Evolutionary conservation across 2,329 filamentous ascomycete species (phyloP).

Genomic region (Xylaria arbuscula): DNA sequence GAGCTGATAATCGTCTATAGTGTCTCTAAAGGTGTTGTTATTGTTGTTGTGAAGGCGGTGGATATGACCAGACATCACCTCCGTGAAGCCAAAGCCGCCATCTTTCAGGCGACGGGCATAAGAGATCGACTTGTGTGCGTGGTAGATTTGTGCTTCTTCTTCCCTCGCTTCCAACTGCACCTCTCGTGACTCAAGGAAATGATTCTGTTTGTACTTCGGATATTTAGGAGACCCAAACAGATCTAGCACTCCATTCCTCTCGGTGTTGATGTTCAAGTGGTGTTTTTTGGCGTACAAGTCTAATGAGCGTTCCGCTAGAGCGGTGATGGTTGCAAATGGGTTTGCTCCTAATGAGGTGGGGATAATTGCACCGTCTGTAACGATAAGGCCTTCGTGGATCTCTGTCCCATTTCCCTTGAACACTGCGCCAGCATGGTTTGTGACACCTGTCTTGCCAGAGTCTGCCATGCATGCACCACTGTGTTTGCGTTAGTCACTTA

Average conservation of each 20-base stretch:
- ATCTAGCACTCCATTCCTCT: conserved; percentile 62
- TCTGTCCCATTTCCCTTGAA: conserved; percentile 64
- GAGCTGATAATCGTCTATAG: conserved; percentile 63
- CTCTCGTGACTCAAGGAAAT: conserved; percentile 28
- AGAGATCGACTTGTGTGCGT: conserved; percentile 54
- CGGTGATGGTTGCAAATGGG: conserved; percentile 75
- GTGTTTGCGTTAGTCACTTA: conserved; percentile 27
- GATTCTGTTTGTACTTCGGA: conserved; percentile 40
- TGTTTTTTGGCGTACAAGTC: conserved; percentile 59
- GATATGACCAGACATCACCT: conserved; percentile 73
- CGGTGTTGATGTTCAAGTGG: conserved; percentile 57
- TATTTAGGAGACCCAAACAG: conserved; percentile 65
- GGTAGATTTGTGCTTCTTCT: conserved; percentile 53
- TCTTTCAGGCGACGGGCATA: conserved; percentile 58
- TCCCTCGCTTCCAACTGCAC: conserved; percentile 45
- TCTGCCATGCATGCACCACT: conserved; percentile 73
- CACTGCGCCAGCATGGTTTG: conserved; percentile 70
- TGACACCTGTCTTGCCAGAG: conserved; percentile 66
- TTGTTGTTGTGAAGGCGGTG: conserved; percentile 51
- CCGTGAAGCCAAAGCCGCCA: conserved; percentile 68
- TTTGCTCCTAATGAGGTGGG: conserved; percentile 73
- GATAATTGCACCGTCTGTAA: conserved; percentile 70
- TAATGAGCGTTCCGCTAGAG: conserved; percentile 73
- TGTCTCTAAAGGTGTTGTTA: conserved; percentile 56
- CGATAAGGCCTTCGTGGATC: conserved; percentile 67